Conservation (phyloP, 140 eudicot species). For the Senecio squalidus region DNA sequence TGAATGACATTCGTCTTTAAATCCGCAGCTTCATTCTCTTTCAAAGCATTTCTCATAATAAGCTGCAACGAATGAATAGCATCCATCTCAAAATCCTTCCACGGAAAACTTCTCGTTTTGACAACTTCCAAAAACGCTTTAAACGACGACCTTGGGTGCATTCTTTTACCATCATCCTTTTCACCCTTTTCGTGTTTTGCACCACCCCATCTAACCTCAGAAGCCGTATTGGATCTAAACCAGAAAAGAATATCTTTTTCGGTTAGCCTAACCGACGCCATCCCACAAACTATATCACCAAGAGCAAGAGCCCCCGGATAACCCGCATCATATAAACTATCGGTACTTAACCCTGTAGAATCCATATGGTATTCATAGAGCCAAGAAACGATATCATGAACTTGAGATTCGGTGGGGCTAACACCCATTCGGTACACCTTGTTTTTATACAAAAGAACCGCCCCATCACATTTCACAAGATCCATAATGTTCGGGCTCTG, state of each 20-base stretch:
- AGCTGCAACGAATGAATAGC: conserved; percentile 95
- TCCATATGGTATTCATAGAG: conserved; percentile 73
- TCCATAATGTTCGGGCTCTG: conserved; percentile 95
- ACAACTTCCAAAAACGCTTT: conserved; percentile 93
- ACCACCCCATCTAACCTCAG: conserved; percentile 89
- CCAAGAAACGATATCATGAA: conserved; percentile 80
- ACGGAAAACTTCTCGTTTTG: conserved; percentile 68
- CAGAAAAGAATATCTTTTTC: conserved; percentile 79
- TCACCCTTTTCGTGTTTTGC: conserved; percentile 82
- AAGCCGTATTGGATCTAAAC: conserved; percentile 93
- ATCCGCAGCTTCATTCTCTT: conserved; percentile 34
- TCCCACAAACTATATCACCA: conserved; percentile 84
- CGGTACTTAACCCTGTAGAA: conserved; percentile 92
- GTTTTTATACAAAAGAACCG: conserved; percentile 57
- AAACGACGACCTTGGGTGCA: conserved; percentile 97
- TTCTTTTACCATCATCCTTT: conserved; percentile 73
- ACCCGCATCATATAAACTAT: conserved; percentile 89
- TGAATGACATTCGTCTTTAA: conserved; percentile 46
- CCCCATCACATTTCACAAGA: conserved; percentile 94
- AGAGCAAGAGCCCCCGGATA: conserved; percentile 88
- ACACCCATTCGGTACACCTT: conserved; percentile 57
- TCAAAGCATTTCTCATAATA: conserved; percentile 71
- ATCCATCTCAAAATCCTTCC: conserved; percentile 98
- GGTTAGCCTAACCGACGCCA: conserved; percentile 79
- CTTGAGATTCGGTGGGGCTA: conserved; percentile 63